Evolutionary conservation across 768 basidiomycete genomes (phyloP).

Genomic region (Butyriboletus loyo): DNA sequence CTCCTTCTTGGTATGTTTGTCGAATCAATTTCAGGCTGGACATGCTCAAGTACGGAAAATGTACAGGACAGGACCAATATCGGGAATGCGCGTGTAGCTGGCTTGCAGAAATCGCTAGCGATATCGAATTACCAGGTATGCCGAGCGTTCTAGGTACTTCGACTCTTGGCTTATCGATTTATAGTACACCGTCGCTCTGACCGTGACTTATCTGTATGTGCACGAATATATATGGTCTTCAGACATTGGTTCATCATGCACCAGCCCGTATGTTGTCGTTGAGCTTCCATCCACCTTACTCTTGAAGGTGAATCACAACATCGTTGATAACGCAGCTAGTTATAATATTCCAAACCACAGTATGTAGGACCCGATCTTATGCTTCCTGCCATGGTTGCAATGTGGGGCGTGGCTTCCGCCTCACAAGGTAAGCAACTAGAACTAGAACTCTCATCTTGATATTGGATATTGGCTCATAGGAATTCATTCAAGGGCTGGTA

Average conservation of each 20-base stretch:
- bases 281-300: constrained; percentile 61
- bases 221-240: not conserved
- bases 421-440: constrained; percentile 46
- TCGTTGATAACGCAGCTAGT: not conserved
- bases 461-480: not conserved
- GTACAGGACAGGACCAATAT: constrained; percentile 43
- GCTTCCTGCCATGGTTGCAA: constrained; percentile 57
- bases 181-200: constrained; percentile 35
- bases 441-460: not conserved
- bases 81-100: constrained; percentile 59
- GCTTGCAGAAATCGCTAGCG: constrained; percentile 49
- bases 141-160: not conserved
- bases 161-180: not conserved
- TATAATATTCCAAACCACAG: constrained; percentile 13
- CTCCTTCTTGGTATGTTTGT: constrained; percentile 45
- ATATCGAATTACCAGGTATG: constrained; percentile 29
- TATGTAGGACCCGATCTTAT: constrained; percentile 50
- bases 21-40: not conserved
- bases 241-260: not conserved
- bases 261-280: constrained; percentile 48
- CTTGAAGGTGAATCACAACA: constrained; percentile 39
- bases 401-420: constrained; percentile 63
- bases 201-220: constrained; percentile 28
- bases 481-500: constrained; percentile 37
- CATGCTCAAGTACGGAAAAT: not conserved